Conservation (phyloP, 176 grass and related monocot genomes). For the Oryza meridionalis region DNA sequence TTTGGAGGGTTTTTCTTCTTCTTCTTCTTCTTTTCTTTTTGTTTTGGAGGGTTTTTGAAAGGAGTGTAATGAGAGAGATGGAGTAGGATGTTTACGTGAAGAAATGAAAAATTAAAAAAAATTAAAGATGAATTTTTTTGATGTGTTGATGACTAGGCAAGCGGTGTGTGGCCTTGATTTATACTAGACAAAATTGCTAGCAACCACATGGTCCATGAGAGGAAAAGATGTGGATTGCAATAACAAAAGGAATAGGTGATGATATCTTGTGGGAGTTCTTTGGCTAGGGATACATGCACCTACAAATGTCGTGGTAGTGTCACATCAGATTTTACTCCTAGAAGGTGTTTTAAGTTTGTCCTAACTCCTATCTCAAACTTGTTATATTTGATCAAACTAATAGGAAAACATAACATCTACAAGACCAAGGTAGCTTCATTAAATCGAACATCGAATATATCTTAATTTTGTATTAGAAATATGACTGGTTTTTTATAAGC, state of each 20-base stretch:
- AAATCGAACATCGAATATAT: too few relatives aligned
- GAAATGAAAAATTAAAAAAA: not conserved
- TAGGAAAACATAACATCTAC: too few relatives aligned
- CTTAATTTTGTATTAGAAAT: too few relatives aligned
- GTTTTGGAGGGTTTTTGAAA: not conserved
- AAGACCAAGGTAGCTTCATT: too few relatives aligned
- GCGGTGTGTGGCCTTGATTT: not conserved
- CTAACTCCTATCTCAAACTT: too few relatives aligned
- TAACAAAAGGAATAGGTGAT: not conserved
- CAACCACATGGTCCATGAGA: constrained; percentile 4
- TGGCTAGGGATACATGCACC: not conserved
- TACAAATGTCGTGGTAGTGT: too few relatives aligned
- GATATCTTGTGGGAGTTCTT: not conserved
- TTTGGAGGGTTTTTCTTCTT: not conserved
- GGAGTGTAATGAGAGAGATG: not conserved
- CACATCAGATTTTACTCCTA: too few relatives aligned
- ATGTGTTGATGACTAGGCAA: not conserved
- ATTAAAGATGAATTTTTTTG: not conserved
- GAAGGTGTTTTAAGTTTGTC: too few relatives aligned
- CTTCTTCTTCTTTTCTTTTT: too few relatives aligned
- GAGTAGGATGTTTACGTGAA: not conserved
- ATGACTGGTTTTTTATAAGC: too few relatives aligned
- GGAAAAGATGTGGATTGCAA: not conserved
- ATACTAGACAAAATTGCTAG: not conserved
- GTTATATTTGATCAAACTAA: too few relatives aligned